Percentiles rank a stretch among this genome's conserved stretches.
These are phyloP conservation scores for Penicillium sp. DNA, from an alignment of 2,329 filamentous ascomycete genomes.

Conservation along the genomic window DNA sequence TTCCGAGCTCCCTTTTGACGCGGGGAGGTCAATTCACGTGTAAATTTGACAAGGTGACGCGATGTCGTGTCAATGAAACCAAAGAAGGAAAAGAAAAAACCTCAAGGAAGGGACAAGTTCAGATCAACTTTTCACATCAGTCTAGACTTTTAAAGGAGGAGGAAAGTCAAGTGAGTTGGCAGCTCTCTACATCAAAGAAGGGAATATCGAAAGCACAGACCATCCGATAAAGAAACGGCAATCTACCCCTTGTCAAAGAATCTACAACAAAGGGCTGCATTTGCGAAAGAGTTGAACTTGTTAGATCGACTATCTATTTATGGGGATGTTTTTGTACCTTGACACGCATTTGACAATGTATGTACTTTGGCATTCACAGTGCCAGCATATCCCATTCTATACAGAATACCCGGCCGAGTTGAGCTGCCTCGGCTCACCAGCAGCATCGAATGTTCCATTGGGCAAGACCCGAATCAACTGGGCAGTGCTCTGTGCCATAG, in stretches of 20 bases:
- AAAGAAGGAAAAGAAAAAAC: background rate
- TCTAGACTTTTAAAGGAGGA: background rate
- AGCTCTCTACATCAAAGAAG: background rate
- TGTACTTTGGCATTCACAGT: background rate
- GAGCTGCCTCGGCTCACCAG: constrained; percentile 69
- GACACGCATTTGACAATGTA: background rate
- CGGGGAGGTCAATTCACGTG: background rate
- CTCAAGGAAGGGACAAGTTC: background rate
- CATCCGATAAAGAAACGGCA: constrained; percentile 1
- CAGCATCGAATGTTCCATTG: constrained; percentile 74
- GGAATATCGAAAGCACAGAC: background rate
- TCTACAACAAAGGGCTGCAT: background rate
- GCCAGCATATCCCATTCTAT: constrained; percentile 25
- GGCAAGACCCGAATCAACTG: constrained; percentile 63
- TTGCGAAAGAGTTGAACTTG: background rate
- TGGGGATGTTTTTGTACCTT: too few species aligned
- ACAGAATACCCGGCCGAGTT: constrained; percentile 65
- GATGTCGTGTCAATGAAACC: background rate
- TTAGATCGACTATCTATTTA: background rate
- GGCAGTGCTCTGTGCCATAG: constrained; percentile 63
- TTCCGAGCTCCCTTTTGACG: background rate
- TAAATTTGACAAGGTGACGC: background rate
- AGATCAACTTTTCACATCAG: background rate
- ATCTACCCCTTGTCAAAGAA: background rate
- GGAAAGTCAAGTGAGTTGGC: background rate